A percentile compares a stretch with the other conserved stretches of the same genome.
phyloP scores from a whole-genome alignment of 2,329 filamentous ascomycete genomes.

The Metarhizium sp. region DNA sequence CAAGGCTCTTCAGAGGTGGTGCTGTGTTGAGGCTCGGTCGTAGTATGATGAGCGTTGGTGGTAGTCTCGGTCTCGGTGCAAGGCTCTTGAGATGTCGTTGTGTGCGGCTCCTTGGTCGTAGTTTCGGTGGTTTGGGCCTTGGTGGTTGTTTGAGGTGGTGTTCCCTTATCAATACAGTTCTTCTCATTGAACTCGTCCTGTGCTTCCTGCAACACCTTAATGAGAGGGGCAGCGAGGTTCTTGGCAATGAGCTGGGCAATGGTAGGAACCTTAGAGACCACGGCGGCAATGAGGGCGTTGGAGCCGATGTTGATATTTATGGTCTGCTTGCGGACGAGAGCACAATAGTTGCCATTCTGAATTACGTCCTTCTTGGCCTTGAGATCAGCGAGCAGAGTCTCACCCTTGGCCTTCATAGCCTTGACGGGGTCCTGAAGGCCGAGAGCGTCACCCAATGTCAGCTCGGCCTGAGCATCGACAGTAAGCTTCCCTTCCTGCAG shows the following conservation, averaged over 20 bases:
- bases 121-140: not conserved
- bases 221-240: not conserved
- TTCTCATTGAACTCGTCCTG: constrained; percentile 1
- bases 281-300: not conserved
- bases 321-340: not conserved
- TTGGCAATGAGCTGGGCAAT: not conserved
- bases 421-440: not conserved
- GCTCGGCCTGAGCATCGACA: not conserved
- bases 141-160: not conserved
- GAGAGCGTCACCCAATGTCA: not conserved
- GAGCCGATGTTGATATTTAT: not conserved
- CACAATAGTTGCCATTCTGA: constrained; percentile 1
- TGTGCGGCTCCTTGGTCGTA: no score
- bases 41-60: no score
- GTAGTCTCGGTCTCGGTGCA: no score
- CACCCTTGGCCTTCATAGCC: not conserved
- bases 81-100: no score
- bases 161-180: constrained; percentile 4
- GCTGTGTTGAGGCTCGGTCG: no score
- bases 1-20: no score
- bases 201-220: not conserved
- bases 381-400: not conserved
- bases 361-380: constrained; percentile 2
- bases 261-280: constrained; percentile 1
- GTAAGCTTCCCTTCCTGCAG: constrained; percentile 1